Percentiles rank a stretch among this genome's conserved stretches.
Evolutionary conservation across 1,284 basidiomycete species (phyloP).

Genomic region (Tremellales sp.): DNA sequence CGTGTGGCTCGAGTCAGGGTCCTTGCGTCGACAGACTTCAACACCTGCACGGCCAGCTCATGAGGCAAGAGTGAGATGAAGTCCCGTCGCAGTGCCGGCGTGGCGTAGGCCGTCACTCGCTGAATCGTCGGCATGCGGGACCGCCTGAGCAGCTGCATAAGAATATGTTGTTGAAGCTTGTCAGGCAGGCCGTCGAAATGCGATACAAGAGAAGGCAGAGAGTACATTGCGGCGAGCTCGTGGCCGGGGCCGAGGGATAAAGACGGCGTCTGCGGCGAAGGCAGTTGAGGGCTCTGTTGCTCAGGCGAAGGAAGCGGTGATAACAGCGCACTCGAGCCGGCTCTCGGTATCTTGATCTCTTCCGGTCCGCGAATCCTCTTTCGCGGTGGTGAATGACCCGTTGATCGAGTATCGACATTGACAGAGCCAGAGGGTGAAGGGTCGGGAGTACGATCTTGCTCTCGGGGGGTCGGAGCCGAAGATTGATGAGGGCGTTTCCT

Average conservation of each 20-base stretch:
- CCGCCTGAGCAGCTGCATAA: conserved; percentile 47
- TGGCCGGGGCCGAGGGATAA: conserved; percentile 36
- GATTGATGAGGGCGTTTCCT: conserved; percentile 33
- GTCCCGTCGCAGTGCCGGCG: conserved; percentile 43
- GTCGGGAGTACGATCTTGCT: background rate
- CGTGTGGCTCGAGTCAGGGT: conserved; percentile 32
- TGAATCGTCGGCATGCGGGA: conserved; percentile 46
- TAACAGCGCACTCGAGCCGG: conserved; percentile 14
- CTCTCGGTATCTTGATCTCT: conserved; percentile 17
- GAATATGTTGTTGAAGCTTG: conserved; percentile 46
- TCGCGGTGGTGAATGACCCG: conserved; percentile 39
- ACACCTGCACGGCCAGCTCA: conserved; percentile 45
- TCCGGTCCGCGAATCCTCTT: conserved; percentile 38
- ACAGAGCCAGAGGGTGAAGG: background rate
- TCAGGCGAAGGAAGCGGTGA: conserved; percentile 38
- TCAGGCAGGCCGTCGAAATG: conserved; percentile 46
- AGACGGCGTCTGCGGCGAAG: conserved; percentile 9
- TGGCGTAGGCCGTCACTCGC: conserved; percentile 36
- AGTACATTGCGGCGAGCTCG: conserved; percentile 43
- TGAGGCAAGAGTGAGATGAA: conserved; percentile 42
- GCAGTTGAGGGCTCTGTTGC: conserved; percentile 19
- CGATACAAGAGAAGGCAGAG: conserved; percentile 37
- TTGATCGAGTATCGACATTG: too few species aligned
- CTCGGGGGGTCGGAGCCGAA: background rate
- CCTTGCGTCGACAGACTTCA: conserved; percentile 34